Base-by-base conservation (phyloP, 1,139 yeast species). In the Kodamaea arcana region DNA sequence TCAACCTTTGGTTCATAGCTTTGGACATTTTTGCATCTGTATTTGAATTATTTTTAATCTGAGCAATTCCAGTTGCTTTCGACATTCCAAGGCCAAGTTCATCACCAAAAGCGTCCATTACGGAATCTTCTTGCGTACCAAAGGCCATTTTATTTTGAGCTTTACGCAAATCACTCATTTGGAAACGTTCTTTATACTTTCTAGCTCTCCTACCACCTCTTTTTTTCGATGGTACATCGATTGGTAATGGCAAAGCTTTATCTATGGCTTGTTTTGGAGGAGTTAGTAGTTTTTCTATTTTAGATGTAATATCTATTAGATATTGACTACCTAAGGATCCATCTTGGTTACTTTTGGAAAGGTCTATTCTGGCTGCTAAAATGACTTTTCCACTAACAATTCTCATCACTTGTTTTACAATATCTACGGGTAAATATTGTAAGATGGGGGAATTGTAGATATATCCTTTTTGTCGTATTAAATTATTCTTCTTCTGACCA, bases 121-220 rank as follows among this genome's bases (percentile, higher is more conserved):
- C 65, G 0, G 81, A 70, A 22, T 74, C 80, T 52, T 85, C 94
- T 41, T 69, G 68, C 46, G 80, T 72, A 6, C 95, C 96, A 61
- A 90, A 90, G 32, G 74, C 83, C 77, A 90, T 73, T 47, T 85
- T 76, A 53, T 90, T 88, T 48, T 87, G 95, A 2, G 95, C 84
- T 47, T 80, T 80, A 25, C 90, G 80, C 29, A 85, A 56, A 34
- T 88, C 95, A 0, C 95, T 83, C 71, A 83, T 73, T 50, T 81
- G 81, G 59, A 83, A 81, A 50, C 84, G 78, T 52, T 88, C 87
- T 54, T 84, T 86, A 65, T 79, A 75, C 57, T 87, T 87, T 33
- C 95, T 68, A 44, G 83, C 72, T 40, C 90, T 65, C 44, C 79
- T 66, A 1, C 99, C 99, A 2, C 95, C 97, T 48, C 99, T 70